Conservation (phyloP, 345 rosid genomes). For the Citrus sinensis region DVS_A1.0 CM039161.1:17025501-17026000, state of each 20-base stretch:
- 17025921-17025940: neutral
- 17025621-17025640: conserved; percentile 4
- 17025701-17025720: neutral
- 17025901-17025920: neutral
- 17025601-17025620: neutral
- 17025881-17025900: neutral
- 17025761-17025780: conserved; percentile 14
- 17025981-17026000: neutral
- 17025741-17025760: conserved; percentile 5
- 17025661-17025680: neutral
- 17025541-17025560: conserved; percentile 9
- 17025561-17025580: conserved; percentile 8
- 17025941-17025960: neutral
- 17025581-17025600: neutral
- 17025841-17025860: neutral
- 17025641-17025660: neutral
- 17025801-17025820: neutral
- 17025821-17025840: conserved; percentile 11
- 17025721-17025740: conserved; percentile 5
- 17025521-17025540: conserved; percentile 10
- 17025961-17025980: neutral
- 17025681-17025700: conserved; percentile 6
- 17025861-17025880: neutral
- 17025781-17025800: neutral
- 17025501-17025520: neutral